Evolutionary conservation across 352 stramenopile genomes (phyloP), one percentile per base, ranked within the genome.

Genomic region (Phytopythium chamaehyphon): DNA sequence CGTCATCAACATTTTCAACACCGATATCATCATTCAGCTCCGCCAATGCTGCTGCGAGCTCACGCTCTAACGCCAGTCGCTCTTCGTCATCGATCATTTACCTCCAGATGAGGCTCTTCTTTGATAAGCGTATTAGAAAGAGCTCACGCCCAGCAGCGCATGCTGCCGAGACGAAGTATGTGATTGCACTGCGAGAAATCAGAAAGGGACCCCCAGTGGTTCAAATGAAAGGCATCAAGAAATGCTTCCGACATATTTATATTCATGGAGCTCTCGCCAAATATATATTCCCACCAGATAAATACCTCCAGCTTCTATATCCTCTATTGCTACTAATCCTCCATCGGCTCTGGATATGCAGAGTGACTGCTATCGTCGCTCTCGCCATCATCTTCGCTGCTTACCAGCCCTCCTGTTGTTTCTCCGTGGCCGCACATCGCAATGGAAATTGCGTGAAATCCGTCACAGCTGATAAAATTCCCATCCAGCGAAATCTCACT

Each of bases 391-490:
- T 56, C 54, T 3, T 58, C 56, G 2, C 22, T 37, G 40, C 19
- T 33, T 21, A 23, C 45, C 24, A 15, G 22, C 40, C 14, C 31
- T 38, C 33, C 54, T 44, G 28, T 5, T 10, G 26, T 51, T 54
- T 42, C 57, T 53, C 64, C 35, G 1, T 58, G 53, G 26, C 55
- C 56, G 16, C 64, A 74, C 4, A 85, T 33, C 11, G 70, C 65
- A 54, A 81, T 81, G 3, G 71, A 66, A 24, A 89, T 71, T 16
- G 71, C 73, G 33, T 79, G 62, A 44, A 86, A 86, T 14, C 76
- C 76, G n/a, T 75, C 63, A 23, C 69, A 73, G 6, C 73, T 77
- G 48, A 89, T 87, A 36, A 78, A 90, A 45, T 90, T 90, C 28
- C 85, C 79, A 23, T 76, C 56, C 16, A 90, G 56, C 28, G 70